A percentile compares a stretch with the other conserved stretches of the same genome.
Evolutionary conservation across 2,329 filamentous ascomycete species (phyloP).

Genomic region (Chrysosporium keratinophilum): DNA sequence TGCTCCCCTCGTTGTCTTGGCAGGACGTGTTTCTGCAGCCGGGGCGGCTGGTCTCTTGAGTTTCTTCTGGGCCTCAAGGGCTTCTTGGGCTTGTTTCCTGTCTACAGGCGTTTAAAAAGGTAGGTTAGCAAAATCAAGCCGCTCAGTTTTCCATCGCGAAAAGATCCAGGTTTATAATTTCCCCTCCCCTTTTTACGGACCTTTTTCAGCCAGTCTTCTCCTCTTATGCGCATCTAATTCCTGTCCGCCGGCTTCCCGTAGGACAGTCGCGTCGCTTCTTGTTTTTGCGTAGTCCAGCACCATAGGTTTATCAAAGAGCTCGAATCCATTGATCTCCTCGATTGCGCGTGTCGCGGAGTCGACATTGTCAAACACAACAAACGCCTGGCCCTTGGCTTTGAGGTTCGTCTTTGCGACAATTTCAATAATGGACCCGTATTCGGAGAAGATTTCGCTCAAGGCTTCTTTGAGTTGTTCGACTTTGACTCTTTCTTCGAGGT

Average conservation of each 20-base stretch:
- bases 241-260: constrained; percentile 60
- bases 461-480: constrained; percentile 63
- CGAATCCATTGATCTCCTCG: constrained; percentile 83
- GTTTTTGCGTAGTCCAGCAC: constrained; percentile 70
- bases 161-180: neutral
- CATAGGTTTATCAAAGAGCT: constrained; percentile 87
- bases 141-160: too few relatives aligned
- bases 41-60: constrained; percentile 54
- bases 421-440: constrained; percentile 78
- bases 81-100: constrained; percentile 71
- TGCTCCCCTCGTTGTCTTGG: constrained; percentile 59
- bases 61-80: constrained; percentile 65
- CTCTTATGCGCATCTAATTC: constrained; percentile 81
- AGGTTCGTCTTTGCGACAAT: constrained; percentile 82
- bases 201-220: constrained; percentile 76
- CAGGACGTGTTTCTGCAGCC: constrained; percentile 43
- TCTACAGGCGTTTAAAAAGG: constrained; percentile 35
- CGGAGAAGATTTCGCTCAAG: constrained; percentile 67
- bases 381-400: constrained; percentile 89
- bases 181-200: constrained; percentile 36
- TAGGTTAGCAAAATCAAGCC: neutral
- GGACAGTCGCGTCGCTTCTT: constrained; percentile 76
- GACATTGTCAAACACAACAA: constrained; percentile 77
- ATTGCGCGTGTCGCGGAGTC: constrained; percentile 72
- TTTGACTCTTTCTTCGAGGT: constrained; percentile 88